phyloP scores from a whole-genome alignment of 202 grass and related monocot species.

The Setaria viridis region DNA sequence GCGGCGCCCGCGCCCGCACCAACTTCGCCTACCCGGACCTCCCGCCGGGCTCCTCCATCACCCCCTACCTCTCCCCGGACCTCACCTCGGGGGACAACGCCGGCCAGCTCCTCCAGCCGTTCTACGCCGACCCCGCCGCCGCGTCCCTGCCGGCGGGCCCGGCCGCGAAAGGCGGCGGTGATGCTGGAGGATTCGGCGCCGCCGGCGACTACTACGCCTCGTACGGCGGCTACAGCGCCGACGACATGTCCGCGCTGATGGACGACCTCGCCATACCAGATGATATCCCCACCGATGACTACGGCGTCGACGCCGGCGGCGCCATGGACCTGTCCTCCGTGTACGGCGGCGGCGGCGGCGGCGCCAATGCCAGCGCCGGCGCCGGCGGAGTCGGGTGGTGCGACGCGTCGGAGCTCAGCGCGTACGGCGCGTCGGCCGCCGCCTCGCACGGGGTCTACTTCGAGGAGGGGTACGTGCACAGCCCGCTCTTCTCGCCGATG shows the following conservation, averaged over 20 bases:
- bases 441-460: slow-evolving; percentile 82
- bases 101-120: slow-evolving; percentile 52
- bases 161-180: not conserved
- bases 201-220: not conserved
- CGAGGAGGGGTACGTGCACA: slow-evolving; percentile 98
- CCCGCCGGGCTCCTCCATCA: slow-evolving; percentile 91
- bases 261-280: slow-evolving; percentile 51
- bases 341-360: not conserved
- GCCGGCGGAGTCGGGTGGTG: slow-evolving; percentile 52
- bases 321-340: slow-evolving; percentile 9
- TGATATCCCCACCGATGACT: slow-evolving; percentile 25
- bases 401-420: slow-evolving; percentile 65
- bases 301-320: not conserved
- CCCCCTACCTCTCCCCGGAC: slow-evolving; percentile 96
- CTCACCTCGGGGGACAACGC: slow-evolving; percentile 53
- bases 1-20: slow-evolving; percentile 82
- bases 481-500: slow-evolving; percentile 96
- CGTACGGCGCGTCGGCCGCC: slow-evolving; percentile 45
- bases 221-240: slow-evolving; percentile 17
- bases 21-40: slow-evolving; percentile 99
- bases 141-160: slow-evolving; percentile 4
- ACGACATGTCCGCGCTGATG: slow-evolving; percentile 50
- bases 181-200: not conserved
- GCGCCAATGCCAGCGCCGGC: not conserved
- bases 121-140: slow-evolving; percentile 41